These are phyloP conservation scores for Venturia asperata DNA, from an alignment of 2,329 filamentous ascomycete species.

Conservation along the genomic window DNA sequence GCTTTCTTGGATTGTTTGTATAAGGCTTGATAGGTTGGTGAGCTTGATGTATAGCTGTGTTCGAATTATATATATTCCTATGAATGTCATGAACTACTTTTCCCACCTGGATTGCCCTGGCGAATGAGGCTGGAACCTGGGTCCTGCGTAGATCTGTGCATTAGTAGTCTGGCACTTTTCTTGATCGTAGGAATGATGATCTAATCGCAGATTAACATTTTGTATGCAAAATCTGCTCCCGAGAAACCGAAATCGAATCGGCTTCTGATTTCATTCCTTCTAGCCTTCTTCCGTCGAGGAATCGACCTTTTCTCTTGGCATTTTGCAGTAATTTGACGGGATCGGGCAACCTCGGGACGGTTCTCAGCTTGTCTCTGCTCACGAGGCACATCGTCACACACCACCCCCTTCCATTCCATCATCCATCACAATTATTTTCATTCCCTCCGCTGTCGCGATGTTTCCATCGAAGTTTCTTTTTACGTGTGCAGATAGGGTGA, in stretches of 20 bases:
- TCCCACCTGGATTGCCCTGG: neutral
- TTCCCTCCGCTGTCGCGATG: no score
- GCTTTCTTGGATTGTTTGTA: slow-evolving; percentile 92
- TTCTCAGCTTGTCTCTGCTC: neutral
- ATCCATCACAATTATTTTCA: no score
- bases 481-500: no score
- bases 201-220: no score
- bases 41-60: neutral
- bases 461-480: no score
- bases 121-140: neutral
- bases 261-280: neutral
- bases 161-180: no score
- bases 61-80: neutral
- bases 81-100: neutral
- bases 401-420: no score
- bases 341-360: neutral
- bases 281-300: neutral
- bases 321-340: neutral
- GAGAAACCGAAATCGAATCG: no score
- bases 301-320: neutral
- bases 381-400: no score
- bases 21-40: slow-evolving; percentile 55
- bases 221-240: no score
- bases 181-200: no score
- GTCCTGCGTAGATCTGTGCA: neutral